phyloP scores from a whole-genome alignment of 768 basidiomycete genomes.

The Lentinus brumalis region DNA sequence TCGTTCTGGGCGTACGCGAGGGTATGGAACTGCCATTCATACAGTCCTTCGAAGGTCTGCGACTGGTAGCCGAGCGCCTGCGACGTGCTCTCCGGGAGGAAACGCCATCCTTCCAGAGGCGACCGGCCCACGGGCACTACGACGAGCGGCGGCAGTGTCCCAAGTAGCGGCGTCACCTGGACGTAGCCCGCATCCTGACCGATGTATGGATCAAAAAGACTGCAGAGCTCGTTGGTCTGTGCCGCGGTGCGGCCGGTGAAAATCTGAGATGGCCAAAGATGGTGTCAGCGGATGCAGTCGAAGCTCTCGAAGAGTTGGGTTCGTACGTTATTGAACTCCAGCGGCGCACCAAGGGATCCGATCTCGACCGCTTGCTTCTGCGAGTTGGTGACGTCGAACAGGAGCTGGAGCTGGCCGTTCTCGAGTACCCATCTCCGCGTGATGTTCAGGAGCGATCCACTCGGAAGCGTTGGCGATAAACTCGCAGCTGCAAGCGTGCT shows the following conservation, averaged over 20 bases:
- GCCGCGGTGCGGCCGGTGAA: constrained; percentile 56
- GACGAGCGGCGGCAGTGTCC: constrained; percentile 53
- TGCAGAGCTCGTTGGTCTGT: constrained; percentile 53
- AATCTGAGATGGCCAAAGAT: constrained; percentile 38
- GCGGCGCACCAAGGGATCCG: constrained; percentile 51
- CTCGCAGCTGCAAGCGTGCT: constrained; percentile 50
- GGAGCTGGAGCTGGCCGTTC: constrained; percentile 43
- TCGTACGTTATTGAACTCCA: constrained; percentile 59
- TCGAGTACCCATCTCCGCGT: constrained; percentile 54
- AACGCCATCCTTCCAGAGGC: constrained; percentile 62
- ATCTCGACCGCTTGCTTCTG: constrained; percentile 52
- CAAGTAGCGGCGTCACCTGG: constrained; percentile 52
- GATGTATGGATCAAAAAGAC: constrained; percentile 58
- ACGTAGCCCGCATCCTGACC: constrained; percentile 60
- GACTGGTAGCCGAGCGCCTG: constrained; percentile 53
- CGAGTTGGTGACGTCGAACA: constrained; percentile 53
- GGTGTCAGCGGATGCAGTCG: neutral
- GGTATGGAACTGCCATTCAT: constrained; percentile 64
- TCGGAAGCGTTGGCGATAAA: constrained; percentile 50
- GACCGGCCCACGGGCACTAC: constrained; percentile 45
- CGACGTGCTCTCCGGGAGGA: constrained; percentile 51
- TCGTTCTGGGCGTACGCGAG: constrained; percentile 58
- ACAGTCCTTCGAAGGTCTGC: constrained; percentile 60
- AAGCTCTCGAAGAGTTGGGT: too few relatives aligned
- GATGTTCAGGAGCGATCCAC: constrained; percentile 46